phyloP scores from a whole-genome alignment of 208 protist species.

The Trypanosoma boissoni region DNA sequence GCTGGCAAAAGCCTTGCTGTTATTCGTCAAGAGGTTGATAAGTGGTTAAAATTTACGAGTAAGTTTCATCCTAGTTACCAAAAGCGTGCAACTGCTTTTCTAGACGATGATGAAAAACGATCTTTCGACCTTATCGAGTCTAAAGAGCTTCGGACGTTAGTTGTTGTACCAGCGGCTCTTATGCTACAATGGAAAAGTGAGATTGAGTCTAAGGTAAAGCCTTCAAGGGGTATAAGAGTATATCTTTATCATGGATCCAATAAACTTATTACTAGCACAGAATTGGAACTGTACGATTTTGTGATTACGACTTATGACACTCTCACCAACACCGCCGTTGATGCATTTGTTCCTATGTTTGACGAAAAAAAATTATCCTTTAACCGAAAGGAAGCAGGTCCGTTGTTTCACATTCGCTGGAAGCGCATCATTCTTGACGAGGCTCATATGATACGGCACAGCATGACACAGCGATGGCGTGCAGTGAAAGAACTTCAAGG shows the following conservation, averaged over 20 bases:
- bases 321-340: conserved; percentile 57
- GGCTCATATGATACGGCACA: conserved; percentile 92
- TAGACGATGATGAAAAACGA: conserved; percentile 74
- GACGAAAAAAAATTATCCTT: conserved; percentile 55
- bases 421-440: conserved; percentile 95
- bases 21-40: conserved; percentile 62
- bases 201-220: conserved; percentile 76
- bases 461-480: conserved; percentile 76
- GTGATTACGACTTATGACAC: conserved; percentile 93
- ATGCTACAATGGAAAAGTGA: conserved; percentile 93
- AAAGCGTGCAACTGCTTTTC: conserved; percentile 63
- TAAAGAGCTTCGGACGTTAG: conserved; percentile 86
- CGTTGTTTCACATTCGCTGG: conserved; percentile 87
- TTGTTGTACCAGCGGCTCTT: conserved; percentile 91
- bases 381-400: conserved; percentile 58
- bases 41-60: conserved; percentile 79
- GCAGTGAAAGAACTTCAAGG: conserved; percentile 80
- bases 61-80: conserved; percentile 84
- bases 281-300: conserved; percentile 89
- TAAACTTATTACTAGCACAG: conserved; percentile 61
- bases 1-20: conserved; percentile 18
- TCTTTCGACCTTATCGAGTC: conserved; percentile 77
- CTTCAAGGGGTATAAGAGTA: conserved; percentile 41
- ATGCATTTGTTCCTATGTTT: conserved; percentile 65
- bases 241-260: conserved; percentile 85